Base-by-base conservation (phyloP, 306 rosid genomes). In the Dryas alaskensis region DNA sequence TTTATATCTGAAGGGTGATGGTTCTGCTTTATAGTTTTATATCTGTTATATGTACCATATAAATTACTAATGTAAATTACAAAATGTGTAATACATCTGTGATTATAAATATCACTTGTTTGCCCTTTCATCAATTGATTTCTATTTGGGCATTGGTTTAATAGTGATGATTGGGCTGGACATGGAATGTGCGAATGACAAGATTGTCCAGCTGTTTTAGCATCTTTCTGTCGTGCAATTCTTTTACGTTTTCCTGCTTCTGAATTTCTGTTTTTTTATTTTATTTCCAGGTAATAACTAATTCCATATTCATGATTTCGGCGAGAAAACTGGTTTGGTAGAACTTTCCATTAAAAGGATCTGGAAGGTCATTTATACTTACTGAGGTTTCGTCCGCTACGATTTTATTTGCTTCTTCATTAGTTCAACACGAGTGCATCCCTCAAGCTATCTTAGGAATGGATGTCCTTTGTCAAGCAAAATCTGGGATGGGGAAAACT, bases 401-500 rank as follows among this genome's bases (percentile, higher is more conserved):
- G 66, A 81, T 84, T 87, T 86, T 87, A 76, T 89, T 79, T 79
- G 53, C 76, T 82, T 83, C 88, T 79, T 90, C 90, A 86, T 81
- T 65, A 86, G 90, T 86, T 82, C 92, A 87, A 90, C 92, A 90
- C 0, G 92, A 88, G 74, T 87, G 96, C 85, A 88, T 86, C 85
- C 90, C 92, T 72, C 96, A 86, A 84, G 96, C 90, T 67, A 90
- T 90, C 62, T 76, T 87, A 74, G 92, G 92, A 78, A 90, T 84
- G 92, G 89, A 88, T 81, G 92, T 87, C 72, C 73, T 88, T 70
- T 90, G 91, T 82, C 91, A 86, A 86, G 91, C 92, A 10, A 88
- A 90, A 81, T 88, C 92, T 78, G 91, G 90, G 65, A 86, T 84
- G 92, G 96, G 92, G 22, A 90, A 90, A 81, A 90, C 91, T 45